These are phyloP conservation scores for Diutina catenulata DNA, from an alignment of 1,139 yeast species.

Conservation along the genomic window DNA sequence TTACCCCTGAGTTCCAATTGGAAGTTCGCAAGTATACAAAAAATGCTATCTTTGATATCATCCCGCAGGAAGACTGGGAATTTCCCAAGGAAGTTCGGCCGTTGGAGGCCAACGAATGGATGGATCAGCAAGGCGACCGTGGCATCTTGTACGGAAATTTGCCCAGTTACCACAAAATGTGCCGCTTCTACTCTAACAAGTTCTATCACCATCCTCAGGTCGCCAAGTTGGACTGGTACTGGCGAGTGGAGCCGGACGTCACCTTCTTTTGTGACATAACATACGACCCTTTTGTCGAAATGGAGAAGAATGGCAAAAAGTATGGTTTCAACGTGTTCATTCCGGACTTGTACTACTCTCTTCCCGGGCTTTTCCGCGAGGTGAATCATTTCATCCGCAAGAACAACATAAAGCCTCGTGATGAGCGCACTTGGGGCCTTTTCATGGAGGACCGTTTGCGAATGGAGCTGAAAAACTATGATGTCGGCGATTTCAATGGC, in stretches of 20 bases:
- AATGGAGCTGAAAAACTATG: constrained; percentile 13
- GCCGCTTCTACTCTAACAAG: constrained; percentile 65
- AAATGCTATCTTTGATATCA: constrained; percentile 9
- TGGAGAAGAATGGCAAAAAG: constrained; percentile 56
- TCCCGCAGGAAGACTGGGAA: constrained; percentile 9
- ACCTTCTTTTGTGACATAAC: constrained; percentile 83
- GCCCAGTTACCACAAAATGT: constrained; percentile 64
- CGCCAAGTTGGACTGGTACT: constrained; percentile 67
- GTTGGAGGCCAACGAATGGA: constrained; percentile 33
- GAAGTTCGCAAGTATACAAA: constrained; percentile 8
- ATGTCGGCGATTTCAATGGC: constrained; percentile 14
- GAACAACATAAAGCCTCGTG: constrained; percentile 21
- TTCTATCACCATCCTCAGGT: constrained; percentile 70
- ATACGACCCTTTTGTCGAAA: constrained; percentile 79
- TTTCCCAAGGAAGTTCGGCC: constrained; percentile 14
- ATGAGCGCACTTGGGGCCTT: constrained; percentile 48
- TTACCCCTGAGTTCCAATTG: constrained; percentile 8
- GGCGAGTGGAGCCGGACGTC: constrained; percentile 91
- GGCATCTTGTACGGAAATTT: constrained; percentile 72
- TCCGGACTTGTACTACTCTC: constrained; percentile 63
- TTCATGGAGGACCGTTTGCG: constrained; percentile 27
- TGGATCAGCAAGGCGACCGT: constrained; percentile 67
- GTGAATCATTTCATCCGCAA: constrained; percentile 50
- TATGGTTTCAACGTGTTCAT: constrained; percentile 79
- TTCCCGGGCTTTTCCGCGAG: constrained; percentile 67